These are phyloP conservation scores for Nidularia sp. DNA, from an alignment of 768 basidiomycete species.

Conservation along the genomic window DNA sequence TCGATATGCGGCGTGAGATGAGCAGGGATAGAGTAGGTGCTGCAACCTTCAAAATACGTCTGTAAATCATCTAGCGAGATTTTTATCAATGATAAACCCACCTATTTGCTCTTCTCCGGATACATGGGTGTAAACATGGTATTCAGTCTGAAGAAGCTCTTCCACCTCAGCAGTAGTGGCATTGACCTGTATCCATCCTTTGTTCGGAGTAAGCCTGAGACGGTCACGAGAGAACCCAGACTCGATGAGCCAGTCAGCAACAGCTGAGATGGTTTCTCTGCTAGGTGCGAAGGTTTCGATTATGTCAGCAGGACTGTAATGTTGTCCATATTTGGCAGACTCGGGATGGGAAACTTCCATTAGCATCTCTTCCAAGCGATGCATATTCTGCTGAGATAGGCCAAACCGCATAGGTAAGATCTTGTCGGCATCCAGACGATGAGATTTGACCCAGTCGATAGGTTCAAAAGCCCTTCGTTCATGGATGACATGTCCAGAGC, in stretches of 20 bases:
- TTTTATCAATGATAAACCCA: constrained; percentile 10
- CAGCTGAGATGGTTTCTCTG: constrained; percentile 35
- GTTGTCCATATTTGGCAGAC: constrained; percentile 45
- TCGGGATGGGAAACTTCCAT: constrained; percentile 47
- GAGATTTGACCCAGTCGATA: constrained; percentile 21
- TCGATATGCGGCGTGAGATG: constrained; percentile 37
- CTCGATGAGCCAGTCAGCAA: constrained; percentile 40
- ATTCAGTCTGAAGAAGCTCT: constrained; percentile 35
- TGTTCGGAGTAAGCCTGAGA: constrained; percentile 32
- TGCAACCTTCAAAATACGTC: constrained; percentile 23
- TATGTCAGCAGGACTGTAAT: constrained; percentile 41
- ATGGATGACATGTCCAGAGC: constrained; percentile 21
- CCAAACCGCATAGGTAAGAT: constrained; percentile 47
- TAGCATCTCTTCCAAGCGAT: constrained; percentile 41
- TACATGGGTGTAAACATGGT: constrained; percentile 40
- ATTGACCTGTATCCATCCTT: constrained; percentile 39
- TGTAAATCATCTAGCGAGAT: background rate
- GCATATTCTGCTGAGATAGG: constrained; percentile 41
- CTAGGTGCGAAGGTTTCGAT: constrained; percentile 46
- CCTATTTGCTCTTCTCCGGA: constrained; percentile 34
- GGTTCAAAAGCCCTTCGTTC: constrained; percentile 25
- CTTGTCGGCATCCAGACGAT: constrained; percentile 19
- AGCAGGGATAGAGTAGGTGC: constrained; percentile 32
- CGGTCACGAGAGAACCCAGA: constrained; percentile 35
- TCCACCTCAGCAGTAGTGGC: constrained; percentile 41